A percentile compares a stretch with the other conserved stretches of the same genome.
Evolutionary conservation across 2,329 filamentous ascomycete species (phyloP).

Genomic region (Trichoderma afroharzianum): DNA sequence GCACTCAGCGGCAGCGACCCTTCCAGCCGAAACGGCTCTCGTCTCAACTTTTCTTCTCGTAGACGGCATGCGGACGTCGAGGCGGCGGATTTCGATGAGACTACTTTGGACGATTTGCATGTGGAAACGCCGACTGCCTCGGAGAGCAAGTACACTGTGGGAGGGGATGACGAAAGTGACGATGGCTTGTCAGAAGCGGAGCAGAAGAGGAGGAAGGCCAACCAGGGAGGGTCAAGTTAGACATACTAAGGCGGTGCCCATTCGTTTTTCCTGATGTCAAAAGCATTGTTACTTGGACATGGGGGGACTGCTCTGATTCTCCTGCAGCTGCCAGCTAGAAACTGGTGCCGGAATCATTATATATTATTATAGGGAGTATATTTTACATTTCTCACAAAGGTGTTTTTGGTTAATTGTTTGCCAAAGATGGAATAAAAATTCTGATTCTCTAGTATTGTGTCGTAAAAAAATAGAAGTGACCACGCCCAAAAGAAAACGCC

Average conservation of each 20-base stretch:
- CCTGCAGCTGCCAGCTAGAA: not conserved
- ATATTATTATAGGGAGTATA: not conserved
- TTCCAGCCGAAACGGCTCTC: conserved; percentile 31
- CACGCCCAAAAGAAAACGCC: conserved; percentile 13
- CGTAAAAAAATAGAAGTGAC: not conserved
- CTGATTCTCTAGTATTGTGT: conserved; percentile 4
- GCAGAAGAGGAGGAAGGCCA: conserved; percentile 19
- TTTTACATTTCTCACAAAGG: not conserved
- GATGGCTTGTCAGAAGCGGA: conserved; percentile 40
- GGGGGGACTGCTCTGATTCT: not conserved
- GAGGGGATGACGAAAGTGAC: conserved; percentile 55
- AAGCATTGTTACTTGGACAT: not conserved
- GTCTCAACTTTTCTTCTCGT: conserved; percentile 47
- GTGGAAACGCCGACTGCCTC: conserved; percentile 43
- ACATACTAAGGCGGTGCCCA: not conserved
- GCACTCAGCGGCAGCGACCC: conserved; percentile 43
- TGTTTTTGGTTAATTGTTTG: not conserved
- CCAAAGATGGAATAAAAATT: not conserved
- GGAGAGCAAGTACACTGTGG: conserved; percentile 53
- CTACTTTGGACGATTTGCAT: conserved; percentile 60
- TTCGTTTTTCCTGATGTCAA: not conserved
- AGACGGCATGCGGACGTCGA: conserved; percentile 53
- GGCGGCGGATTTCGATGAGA: conserved; percentile 63
- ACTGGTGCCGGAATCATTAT: not conserved
- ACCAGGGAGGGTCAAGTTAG: not conserved